Evolutionary conservation across 495 filamentous ascomycete genomes (phyloP), one percentile per base, ranked within the genome.

Genomic region (Talaromyces stipitatus): DNA sequence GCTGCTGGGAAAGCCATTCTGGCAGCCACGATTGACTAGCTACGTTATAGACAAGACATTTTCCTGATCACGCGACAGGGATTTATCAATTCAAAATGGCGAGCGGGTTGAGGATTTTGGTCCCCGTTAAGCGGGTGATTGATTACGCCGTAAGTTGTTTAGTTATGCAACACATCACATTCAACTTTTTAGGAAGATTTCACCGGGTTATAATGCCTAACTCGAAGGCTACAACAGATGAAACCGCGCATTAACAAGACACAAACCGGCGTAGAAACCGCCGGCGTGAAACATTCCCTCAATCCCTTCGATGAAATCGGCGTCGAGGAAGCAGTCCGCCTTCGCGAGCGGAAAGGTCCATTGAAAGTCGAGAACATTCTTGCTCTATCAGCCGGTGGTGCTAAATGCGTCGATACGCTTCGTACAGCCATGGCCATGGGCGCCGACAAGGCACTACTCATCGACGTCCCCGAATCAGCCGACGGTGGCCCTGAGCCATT

Each of bases 281-380:
- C 82, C 47, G 88, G 87, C 62, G 91, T 97, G 63, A 98, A 97
- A 74, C 94, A 97, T 81, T 88, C 83, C 71, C 90, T 97, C 81
- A 98, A 98, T 82, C 94, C 94, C 50, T 98, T 98, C 78, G 94
- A 98, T 76, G 94, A 97, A 74, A 89, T 98, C 70, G 91, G 90
- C 55, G 82, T 98, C 74, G 94, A 98, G 75, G 94, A 96, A 76
- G 89, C 91, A 61, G 85, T 96, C 57, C 90, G 89, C 16, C 85
- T 97, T 62, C 92, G 94, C 64, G 92, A 96, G 71, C 85, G 87
- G 73, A 82, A 83, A 59, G 68, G 67, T 32, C 70, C 76, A 8
- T 58, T 75, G 8, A 69, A 72, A 62, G 91, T 98, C 62, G 81
- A 86, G 41, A 91, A 95, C 72, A 98, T 98, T 69, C 83, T 94